phyloP scores from a whole-genome alignment of 1,139 yeast genomes.

The Blastobotrys malaysiensis region DNA sequence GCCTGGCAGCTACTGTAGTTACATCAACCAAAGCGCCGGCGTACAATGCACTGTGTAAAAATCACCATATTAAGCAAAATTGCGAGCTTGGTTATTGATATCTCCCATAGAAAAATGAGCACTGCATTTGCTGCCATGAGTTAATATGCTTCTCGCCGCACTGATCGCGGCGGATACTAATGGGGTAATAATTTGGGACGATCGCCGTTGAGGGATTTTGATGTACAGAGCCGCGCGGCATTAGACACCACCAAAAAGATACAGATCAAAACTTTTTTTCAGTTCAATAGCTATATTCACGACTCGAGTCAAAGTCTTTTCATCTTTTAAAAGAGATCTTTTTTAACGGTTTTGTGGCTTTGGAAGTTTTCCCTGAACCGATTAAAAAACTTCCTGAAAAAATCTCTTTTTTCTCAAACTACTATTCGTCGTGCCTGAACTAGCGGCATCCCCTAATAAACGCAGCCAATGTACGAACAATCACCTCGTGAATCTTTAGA shows the following conservation, averaged over 20 bases:
- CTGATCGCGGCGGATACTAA: not conserved
- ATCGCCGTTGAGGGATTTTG: not conserved
- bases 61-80: too few species aligned
- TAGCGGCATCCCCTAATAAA: not conserved
- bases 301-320: not conserved
- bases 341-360: constrained; percentile 15
- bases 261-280: not conserved
- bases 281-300: not conserved
- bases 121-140: too few species aligned
- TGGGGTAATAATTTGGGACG: not conserved
- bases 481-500: not conserved
- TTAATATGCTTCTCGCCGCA: not conserved
- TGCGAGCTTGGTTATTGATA: too few species aligned
- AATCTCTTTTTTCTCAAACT: not conserved
- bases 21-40: too few species aligned
- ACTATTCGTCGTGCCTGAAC: not conserved
- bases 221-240: not conserved
- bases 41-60: too few species aligned
- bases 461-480: not conserved
- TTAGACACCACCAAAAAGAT: not conserved
- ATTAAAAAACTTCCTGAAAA: constrained; percentile 14
- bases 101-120: too few species aligned
- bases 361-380: constrained; percentile 16
- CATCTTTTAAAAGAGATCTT: not conserved
- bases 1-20: too few species aligned